Conservation (phyloP, 2,329 filamentous ascomycete genomes). For the Fusarium acutatum region DNA sequence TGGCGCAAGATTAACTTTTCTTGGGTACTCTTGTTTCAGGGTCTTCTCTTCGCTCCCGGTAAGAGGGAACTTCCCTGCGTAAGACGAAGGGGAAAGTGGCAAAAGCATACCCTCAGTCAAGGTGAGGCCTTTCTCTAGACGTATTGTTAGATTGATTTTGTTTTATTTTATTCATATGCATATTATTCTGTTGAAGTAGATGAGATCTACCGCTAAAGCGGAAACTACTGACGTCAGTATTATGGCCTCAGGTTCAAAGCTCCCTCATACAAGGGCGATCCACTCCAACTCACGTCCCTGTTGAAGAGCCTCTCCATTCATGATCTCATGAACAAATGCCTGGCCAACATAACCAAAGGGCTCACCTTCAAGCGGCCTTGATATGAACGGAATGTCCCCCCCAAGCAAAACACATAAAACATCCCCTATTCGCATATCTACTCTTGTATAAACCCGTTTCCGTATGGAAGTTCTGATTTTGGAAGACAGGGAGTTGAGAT, state of each 20-base stretch:
- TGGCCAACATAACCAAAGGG: not conserved
- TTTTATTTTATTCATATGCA: too few relatives aligned
- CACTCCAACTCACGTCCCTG: not conserved
- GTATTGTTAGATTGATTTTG: rapidly evolving
- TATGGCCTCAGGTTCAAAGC: not conserved
- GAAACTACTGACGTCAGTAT: not conserved
- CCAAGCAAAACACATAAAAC: not conserved
- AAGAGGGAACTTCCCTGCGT: not conserved
- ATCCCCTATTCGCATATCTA: not conserved
- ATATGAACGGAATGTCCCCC: not conserved
- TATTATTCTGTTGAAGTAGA: not conserved
- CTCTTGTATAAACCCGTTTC: not conserved
- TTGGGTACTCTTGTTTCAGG: not conserved
- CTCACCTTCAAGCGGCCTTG: too few relatives aligned
- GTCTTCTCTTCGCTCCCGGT: not conserved
- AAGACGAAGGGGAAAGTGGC: not conserved
- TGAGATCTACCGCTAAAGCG: rapidly evolving
- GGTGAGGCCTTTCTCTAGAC: not conserved
- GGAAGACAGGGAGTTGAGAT: not conserved
- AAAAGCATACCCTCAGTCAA: too few relatives aligned
- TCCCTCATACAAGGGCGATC: conserved; percentile 33
- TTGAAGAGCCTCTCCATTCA: not conserved
- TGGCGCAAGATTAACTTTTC: not conserved
- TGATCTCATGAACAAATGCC: not conserved
- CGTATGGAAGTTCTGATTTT: not conserved